phyloP scores from a whole-genome alignment of 2,329 filamentous ascomycete genomes.

The Aspergillus japonicus region DNA sequence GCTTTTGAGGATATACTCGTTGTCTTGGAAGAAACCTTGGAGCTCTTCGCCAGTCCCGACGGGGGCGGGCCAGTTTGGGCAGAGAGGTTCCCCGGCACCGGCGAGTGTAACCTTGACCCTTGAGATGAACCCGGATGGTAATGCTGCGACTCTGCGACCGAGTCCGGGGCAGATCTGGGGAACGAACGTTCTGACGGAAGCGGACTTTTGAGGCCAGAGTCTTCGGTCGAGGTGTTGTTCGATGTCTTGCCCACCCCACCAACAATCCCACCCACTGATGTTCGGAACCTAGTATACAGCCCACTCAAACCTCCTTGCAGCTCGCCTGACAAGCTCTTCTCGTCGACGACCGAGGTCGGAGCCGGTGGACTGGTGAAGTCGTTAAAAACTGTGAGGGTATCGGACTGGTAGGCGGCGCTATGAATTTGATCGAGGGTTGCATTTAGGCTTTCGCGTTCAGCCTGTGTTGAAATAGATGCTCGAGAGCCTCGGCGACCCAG shows the following conservation, averaged over 20 bases:
- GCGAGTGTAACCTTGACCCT: conserved; percentile 40
- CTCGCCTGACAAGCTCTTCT: conserved; percentile 69
- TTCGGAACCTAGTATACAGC: conserved; percentile 80
- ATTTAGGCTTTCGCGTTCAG: conserved; percentile 72
- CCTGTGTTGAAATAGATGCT: conserved; percentile 52
- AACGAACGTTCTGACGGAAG: conserved; percentile 25
- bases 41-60: conserved; percentile 30
- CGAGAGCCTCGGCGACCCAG: conserved; percentile 50
- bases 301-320: conserved; percentile 84
- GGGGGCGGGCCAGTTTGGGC: conserved; percentile 28
- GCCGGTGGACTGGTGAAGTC: conserved; percentile 71
- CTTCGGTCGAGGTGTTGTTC: conserved; percentile 29
- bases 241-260: conserved; percentile 34
- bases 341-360: conserved; percentile 63
- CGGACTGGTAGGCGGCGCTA: conserved; percentile 79
- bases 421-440: conserved; percentile 85
- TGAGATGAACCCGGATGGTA: conserved; percentile 34
- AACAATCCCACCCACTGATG: conserved; percentile 68
- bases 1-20: conserved; percentile 44
- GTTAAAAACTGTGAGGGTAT: conserved; percentile 86
- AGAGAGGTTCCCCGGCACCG: conserved; percentile 29
- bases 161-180: conserved; percentile 26
- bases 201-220: conserved; percentile 26
- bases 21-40: conserved; percentile 43
- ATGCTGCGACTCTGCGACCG: conserved; percentile 25